Evolutionary conservation across 495 filamentous ascomycete genomes (phyloP).

Genomic region (Tetracladium setigerum): DNA sequence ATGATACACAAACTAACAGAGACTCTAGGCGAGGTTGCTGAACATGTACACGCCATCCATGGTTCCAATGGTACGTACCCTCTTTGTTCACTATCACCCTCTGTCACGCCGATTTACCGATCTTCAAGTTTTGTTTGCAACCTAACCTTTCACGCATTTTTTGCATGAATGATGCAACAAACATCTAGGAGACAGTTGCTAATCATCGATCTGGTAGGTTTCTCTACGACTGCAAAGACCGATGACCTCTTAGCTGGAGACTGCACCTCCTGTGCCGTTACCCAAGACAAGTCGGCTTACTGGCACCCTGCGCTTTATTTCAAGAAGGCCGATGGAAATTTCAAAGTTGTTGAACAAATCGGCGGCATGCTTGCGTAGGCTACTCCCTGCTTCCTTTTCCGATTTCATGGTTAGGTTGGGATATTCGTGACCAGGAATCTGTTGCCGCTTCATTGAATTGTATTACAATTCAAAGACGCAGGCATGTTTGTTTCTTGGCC

Average conservation of each 20-base stretch:
- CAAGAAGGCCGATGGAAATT: slow-evolving; percentile 37
- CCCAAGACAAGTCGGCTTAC: slow-evolving; percentile 60
- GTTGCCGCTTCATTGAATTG: no score
- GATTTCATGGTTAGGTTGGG: neutral
- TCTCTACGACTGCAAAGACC: slow-evolving; percentile 36
- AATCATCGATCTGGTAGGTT: slow-evolving; percentile 27
- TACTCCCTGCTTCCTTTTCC: slow-evolving; percentile 5
- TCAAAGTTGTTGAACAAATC: slow-evolving; percentile 41
- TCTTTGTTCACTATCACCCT: neutral
- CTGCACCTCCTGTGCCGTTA: slow-evolving; percentile 59
- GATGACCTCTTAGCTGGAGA: slow-evolving; percentile 41
- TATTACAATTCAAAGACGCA: no score
- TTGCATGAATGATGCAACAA: no score
- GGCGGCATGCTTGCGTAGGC: slow-evolving; percentile 56
- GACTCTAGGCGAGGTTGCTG: slow-evolving; percentile 26
- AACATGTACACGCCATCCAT: slow-evolving; percentile 67
- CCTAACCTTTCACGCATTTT: no score
- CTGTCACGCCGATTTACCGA: neutral
- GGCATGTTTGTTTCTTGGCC: neutral
- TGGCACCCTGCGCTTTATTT: slow-evolving; percentile 64
- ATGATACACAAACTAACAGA: no score
- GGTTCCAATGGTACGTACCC: slow-evolving; percentile 50
- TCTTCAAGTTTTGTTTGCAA: neutral
- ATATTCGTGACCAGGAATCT: neutral
- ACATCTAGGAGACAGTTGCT: neutral